Evolutionary conservation across 2,329 filamentous ascomycete species (phyloP), one percentile per base, ranked within the genome.

Genomic region (Fusarium duplospermum): DNA sequence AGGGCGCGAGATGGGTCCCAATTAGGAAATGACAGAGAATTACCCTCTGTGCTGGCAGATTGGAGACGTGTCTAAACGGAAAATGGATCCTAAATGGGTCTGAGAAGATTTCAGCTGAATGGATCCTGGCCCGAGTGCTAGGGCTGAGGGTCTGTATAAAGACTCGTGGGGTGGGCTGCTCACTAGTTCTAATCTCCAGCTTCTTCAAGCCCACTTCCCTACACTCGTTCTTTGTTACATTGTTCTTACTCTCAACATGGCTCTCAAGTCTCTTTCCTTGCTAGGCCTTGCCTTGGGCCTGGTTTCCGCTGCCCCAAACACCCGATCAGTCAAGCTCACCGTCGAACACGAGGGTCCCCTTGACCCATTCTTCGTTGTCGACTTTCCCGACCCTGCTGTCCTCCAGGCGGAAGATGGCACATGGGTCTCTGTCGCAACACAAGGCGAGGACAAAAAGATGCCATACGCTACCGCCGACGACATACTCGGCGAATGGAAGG

Each of bases 381-480:
- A 70, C 16, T 70, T 70, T 4, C 68, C 68, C 4, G 68, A 70
- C 6, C 68, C 68, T 3, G 58, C 42, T 0, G 65, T 70, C 8
- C 40, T 59, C 0, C 68, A 70, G 13, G 13, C 63, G 4, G 52
- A 65, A 18, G 68, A 69, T 6, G 68, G 68, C 0, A 64, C 68
- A 4, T 70, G 68, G 68, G 33, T 70, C 22, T 61, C 68, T 5
- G 60, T 70, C 1, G 68, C 66, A 6, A 70, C 68, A 14, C 69
- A 70, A 4, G 66, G 33, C 0, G 52, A 40, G 16, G 2, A 59
- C 40, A 70, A 65, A 1, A 20, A 42, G 29, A 20, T 70, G 3
- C 68, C 59, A 14, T 50, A 65, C 5, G 68, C 68, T 2, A 70
- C 60, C 0, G 54, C 68, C 0, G 36, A 56, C 6, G 54, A 60